Conservation (phyloP, 225 moss, liverwort and hornwort genomes). For the Sphagnum tenellum region DNA sequence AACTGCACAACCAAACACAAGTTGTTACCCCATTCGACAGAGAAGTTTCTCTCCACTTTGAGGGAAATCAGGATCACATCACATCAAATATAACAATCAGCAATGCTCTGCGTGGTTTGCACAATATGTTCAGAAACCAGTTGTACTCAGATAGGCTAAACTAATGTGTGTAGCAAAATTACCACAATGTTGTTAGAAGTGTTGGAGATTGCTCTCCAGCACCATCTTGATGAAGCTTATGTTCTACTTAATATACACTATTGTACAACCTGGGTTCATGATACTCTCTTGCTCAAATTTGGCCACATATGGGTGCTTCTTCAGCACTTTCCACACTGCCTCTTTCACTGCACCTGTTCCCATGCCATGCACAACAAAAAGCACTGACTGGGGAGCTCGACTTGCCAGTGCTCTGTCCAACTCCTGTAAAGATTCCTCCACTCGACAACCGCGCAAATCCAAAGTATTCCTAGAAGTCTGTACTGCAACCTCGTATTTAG, state of each 20-base stretch:
- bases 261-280: conserved; percentile 87
- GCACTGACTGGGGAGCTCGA: conserved; percentile 51
- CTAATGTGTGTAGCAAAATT: no score
- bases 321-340: conserved; percentile 59
- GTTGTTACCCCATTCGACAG: no score
- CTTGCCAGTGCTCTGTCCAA: conserved; percentile 57
- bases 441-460: conserved; percentile 76
- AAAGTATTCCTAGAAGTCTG: conserved; percentile 87
- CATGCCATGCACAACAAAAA: conserved; percentile 89
- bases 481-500: conserved; percentile 69
- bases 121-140: no score
- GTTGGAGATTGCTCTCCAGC: no score
- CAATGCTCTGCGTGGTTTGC: no score
- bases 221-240: no score
- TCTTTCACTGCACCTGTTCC: conserved; percentile 96
- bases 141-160: no score
- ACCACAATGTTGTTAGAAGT: no score
- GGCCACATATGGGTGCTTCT: conserved; percentile 75
- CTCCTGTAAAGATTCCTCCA: conserved; percentile 77
- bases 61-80: no score
- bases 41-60: no score
- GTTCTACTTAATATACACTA: conserved; percentile 65
- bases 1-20: no score
- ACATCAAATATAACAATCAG: no score
- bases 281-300: conserved; percentile 84